Evolutionary conservation across 768 basidiomycete species (phyloP).

Genomic region (Fomitopsis serialis): DNA sequence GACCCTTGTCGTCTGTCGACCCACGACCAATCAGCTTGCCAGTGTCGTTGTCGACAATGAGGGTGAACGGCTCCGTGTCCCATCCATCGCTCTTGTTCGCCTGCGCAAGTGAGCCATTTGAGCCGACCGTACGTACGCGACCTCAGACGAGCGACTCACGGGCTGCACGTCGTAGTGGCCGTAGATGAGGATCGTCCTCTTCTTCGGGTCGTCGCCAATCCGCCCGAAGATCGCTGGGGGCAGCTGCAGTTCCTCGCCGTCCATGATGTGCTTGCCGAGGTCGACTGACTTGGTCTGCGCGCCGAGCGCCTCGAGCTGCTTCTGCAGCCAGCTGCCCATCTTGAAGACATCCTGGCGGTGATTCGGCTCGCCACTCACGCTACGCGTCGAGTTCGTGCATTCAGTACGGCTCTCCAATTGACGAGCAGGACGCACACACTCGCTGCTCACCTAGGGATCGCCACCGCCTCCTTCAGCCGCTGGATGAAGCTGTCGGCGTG

Average conservation of each 20-base stretch:
- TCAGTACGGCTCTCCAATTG: no score
- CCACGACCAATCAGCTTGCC: slow-evolving; percentile 80
- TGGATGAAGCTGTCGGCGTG: slow-evolving; percentile 73
- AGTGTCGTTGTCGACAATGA: slow-evolving; percentile 48
- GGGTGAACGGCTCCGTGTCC: slow-evolving; percentile 79
- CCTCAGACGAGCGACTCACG: slow-evolving; percentile 32
- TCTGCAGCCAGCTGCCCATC: slow-evolving; percentile 83
- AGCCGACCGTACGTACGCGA: background rate
- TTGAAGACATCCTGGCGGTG: slow-evolving; percentile 72
- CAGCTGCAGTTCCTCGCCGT: slow-evolving; percentile 65
- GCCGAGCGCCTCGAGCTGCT: slow-evolving; percentile 69
- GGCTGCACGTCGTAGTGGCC: slow-evolving; percentile 97
- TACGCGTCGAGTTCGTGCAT: slow-evolving; percentile 10
- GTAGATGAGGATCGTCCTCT: slow-evolving; percentile 92
- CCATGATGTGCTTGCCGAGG: slow-evolving; percentile 71
- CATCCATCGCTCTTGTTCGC: slow-evolving; percentile 68
- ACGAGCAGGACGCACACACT: background rate
- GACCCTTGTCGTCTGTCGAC: slow-evolving; percentile 88
- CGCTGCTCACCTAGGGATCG: slow-evolving; percentile 63
- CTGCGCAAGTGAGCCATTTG: slow-evolving; percentile 16
- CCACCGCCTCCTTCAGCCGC: slow-evolving; percentile 75
- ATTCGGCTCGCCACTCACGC: slow-evolving; percentile 66
- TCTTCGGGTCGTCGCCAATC: slow-evolving; percentile 77
- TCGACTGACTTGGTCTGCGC: slow-evolving; percentile 70
- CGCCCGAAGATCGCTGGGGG: slow-evolving; percentile 82